Conservation (phyloP, 2,329 filamentous ascomycete species). For the Dissoconium aciculare region DNA sequence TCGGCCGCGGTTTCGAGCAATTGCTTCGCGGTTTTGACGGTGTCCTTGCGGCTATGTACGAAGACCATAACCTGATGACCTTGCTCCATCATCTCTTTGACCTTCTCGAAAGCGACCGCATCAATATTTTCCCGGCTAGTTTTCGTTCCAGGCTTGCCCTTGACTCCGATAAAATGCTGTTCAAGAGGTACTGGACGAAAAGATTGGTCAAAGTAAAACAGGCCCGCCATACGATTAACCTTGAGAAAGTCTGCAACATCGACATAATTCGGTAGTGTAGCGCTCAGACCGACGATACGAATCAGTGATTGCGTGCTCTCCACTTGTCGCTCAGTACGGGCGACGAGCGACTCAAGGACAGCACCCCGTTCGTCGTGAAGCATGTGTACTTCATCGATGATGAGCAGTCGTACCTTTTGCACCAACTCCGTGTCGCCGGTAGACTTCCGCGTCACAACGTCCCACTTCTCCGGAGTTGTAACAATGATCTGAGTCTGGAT, state of each 20-base stretch:
- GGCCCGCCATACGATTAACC: conserved; percentile 78
- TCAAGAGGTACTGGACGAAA: conserved; percentile 93
- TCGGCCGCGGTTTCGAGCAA: conserved; percentile 77
- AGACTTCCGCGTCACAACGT: conserved; percentile 91
- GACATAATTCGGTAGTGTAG: conserved; percentile 88
- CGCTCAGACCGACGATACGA: conserved; percentile 86
- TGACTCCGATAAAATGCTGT: conserved; percentile 94
- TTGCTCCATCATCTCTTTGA: conserved; percentile 74
- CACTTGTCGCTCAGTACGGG: conserved; percentile 85
- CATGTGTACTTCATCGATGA: conserved; percentile 99
- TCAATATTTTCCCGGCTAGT: conserved; percentile 82
- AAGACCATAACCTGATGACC: conserved; percentile 99
- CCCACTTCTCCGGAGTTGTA: conserved; percentile 98
- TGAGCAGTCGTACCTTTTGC: conserved; percentile 87
- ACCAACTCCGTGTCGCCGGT: conserved; percentile 95
- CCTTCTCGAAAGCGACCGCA: conserved; percentile 77
- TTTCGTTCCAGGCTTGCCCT: conserved; percentile 71
- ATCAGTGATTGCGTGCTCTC: conserved; percentile 97
- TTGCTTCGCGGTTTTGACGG: conserved; percentile 71
- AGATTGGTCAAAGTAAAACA: conserved; percentile 95
- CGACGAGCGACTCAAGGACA: conserved; percentile 88
- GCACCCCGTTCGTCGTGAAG: conserved; percentile 94
- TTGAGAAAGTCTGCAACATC: conserved; percentile 95
- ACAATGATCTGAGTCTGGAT: conserved; percentile 95
- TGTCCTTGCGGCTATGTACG: conserved; percentile 92